A percentile compares a stretch with the other conserved stretches of the same genome.
Evolutionary conservation across 2,329 filamentous ascomycete species (phyloP).

Genomic region (Penicillium sp.): DNA sequence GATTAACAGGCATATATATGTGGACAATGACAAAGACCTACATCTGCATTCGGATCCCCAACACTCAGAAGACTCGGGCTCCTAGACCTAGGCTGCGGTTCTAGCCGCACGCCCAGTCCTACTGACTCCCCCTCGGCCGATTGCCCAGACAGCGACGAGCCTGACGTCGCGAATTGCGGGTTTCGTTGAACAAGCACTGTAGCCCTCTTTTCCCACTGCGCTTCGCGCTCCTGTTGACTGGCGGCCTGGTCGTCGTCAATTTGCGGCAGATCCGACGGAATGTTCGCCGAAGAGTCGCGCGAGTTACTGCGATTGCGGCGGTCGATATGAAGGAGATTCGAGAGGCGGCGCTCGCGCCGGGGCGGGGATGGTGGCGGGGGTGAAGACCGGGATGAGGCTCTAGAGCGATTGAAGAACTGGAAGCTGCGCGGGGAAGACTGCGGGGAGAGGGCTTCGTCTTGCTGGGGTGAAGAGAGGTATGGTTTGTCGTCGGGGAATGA

Average conservation of each 20-base stretch:
- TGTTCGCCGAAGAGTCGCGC: slow-evolving; percentile 55
- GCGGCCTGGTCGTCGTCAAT: slow-evolving; percentile 53
- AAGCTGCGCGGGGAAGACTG: slow-evolving; percentile 35
- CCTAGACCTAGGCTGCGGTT: slow-evolving; percentile 21
- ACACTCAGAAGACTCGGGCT: slow-evolving; percentile 35
- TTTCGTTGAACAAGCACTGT: slow-evolving; percentile 72
- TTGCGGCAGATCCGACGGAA: slow-evolving; percentile 75
- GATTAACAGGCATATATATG: not conserved
- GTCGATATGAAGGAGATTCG: slow-evolving; percentile 36
- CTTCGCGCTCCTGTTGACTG: slow-evolving; percentile 57
- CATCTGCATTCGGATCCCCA: slow-evolving; percentile 36
- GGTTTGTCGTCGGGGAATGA: slow-evolving; percentile 41
- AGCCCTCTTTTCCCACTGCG: slow-evolving; percentile 86
- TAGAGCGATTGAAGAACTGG: slow-evolving; percentile 33
- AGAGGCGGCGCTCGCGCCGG: slow-evolving; percentile 34
- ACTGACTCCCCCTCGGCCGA: not conserved
- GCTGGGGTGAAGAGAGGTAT: slow-evolving; percentile 8
- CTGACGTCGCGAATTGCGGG: slow-evolving; percentile 43
- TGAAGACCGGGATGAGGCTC: slow-evolving; percentile 27
- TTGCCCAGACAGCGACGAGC: slow-evolving; percentile 24
- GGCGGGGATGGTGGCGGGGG: slow-evolving; percentile 14
- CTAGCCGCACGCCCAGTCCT: not conserved
- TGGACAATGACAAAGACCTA: slow-evolving; percentile 20
- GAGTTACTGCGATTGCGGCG: slow-evolving; percentile 32
- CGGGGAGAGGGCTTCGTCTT: slow-evolving; percentile 18